phyloP scores from a whole-genome alignment of 352 stramenopile species.

The Phytopythium chamaehyphon region DNA sequence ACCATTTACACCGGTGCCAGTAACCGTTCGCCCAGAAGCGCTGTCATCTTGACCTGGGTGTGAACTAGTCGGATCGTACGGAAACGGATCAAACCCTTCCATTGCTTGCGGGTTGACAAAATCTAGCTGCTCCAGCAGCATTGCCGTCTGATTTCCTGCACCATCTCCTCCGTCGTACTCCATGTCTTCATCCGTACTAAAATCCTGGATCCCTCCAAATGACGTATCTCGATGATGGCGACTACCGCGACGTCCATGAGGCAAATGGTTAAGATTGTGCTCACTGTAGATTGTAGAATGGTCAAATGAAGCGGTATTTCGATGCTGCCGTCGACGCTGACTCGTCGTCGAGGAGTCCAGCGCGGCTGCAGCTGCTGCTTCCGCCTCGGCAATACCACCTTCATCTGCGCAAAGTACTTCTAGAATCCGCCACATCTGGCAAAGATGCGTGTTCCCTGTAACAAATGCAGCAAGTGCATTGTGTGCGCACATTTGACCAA shows the following conservation, averaged over 20 bases:
- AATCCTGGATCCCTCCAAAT: slow-evolving; percentile 2
- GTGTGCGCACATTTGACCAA: slow-evolving; percentile 75
- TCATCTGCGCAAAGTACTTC: slow-evolving; percentile 68
- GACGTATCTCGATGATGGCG: background rate
- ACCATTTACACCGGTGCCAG: slow-evolving; percentile 3
- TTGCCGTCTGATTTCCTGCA: slow-evolving; percentile 62
- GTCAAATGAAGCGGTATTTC: background rate
- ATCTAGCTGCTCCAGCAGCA: slow-evolving; percentile 81
- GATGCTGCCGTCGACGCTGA: slow-evolving; percentile 1
- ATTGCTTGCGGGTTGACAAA: slow-evolving; percentile 85
- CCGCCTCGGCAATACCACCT: slow-evolving; percentile 6
- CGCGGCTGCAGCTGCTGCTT: slow-evolving; percentile 1
- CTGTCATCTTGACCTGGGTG: slow-evolving; percentile 20
- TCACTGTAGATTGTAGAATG: slow-evolving; percentile 4
- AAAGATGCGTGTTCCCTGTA: slow-evolving; percentile 65
- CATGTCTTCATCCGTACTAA: background rate
- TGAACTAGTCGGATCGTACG: slow-evolving; percentile 54
- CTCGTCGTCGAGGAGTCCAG: slow-evolving; percentile 2
- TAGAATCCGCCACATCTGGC: slow-evolving; percentile 86
- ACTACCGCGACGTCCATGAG: background rate
- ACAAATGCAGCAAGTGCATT: slow-evolving; percentile 80
- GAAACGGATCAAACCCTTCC: slow-evolving; percentile 83
- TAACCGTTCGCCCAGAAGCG: slow-evolving; percentile 9
- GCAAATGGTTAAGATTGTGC: background rate
- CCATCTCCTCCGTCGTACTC: slow-evolving; percentile 4